phyloP scores from a whole-genome alignment of 2,329 filamentous ascomycete species.

The Corynespora cassiicola region DNA sequence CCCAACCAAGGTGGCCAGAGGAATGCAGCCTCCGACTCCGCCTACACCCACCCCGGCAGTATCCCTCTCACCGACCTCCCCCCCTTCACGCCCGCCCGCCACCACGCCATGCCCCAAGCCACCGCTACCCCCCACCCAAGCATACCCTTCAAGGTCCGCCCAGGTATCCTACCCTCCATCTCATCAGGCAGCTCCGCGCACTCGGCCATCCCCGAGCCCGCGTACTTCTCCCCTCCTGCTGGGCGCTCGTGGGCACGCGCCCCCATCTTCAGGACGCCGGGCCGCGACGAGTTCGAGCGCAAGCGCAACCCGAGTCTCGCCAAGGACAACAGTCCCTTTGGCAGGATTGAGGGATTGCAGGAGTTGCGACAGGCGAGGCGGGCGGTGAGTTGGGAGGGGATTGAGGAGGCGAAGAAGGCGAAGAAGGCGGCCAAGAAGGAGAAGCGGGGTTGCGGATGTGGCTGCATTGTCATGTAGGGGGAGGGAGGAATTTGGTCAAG shows the following conservation, averaged over 20 bases:
- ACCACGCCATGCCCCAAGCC: neutral
- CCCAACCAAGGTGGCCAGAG: too few relatives aligned
- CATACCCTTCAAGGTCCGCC: too few relatives aligned
- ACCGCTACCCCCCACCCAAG: neutral
- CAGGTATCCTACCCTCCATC: neutral
- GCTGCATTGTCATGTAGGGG: constrained; percentile 27
- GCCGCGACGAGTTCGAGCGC: constrained; percentile 39
- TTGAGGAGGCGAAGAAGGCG: constrained; percentile 2
- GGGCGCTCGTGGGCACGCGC: constrained; percentile 4
- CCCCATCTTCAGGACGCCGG: constrained; percentile 31
- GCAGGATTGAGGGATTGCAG: constrained; percentile 16
- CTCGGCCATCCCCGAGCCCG: neutral
- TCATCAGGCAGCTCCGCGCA: neutral
- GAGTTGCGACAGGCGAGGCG: constrained; percentile 23
- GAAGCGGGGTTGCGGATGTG: neutral
- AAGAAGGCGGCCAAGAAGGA: neutral
- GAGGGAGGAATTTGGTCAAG: neutral
- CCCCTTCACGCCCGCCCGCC: neutral
- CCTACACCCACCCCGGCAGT: neutral
- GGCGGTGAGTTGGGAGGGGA: constrained; percentile 14
- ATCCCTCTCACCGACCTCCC: constrained; percentile 1
- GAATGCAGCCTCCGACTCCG: too few relatives aligned
- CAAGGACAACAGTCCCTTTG: constrained; percentile 32
- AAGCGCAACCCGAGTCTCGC: too few relatives aligned
- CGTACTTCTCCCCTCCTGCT: constrained; percentile 8